Conservation (phyloP, 495 filamentous ascomycete species). For the Penicillium silybi region DNA sequence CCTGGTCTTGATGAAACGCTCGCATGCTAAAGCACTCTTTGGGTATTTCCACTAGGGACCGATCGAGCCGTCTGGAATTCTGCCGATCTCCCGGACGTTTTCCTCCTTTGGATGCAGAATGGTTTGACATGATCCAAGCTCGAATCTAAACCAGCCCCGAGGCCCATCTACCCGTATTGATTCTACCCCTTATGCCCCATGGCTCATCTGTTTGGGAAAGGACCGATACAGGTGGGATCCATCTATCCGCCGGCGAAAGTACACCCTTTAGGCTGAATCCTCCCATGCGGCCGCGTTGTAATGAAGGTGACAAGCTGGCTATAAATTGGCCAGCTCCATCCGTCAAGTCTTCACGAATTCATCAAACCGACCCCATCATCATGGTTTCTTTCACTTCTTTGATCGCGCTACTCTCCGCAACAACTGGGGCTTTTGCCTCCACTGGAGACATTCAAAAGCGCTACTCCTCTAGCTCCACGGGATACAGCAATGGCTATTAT, state of each 20-base stretch:
- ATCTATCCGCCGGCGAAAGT: not conserved
- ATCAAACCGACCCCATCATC: not conserved
- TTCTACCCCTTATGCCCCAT: not conserved
- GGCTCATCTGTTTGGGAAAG: not conserved
- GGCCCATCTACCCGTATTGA: not conserved
- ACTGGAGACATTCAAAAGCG: not conserved
- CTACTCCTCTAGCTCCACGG: not conserved
- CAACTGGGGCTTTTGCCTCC: not conserved
- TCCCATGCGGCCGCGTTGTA: not conserved
- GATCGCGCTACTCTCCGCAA: not conserved
- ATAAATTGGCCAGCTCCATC: not conserved
- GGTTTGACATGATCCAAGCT: not conserved
- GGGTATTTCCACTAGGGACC: no score
- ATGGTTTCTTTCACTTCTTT: not conserved
- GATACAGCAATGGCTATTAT: not conserved
- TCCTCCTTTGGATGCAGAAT: not conserved
- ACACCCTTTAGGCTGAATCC: not conserved
- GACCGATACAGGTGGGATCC: not conserved
- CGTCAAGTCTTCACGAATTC: not conserved
- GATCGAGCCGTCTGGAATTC: not conserved
- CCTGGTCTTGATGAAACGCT: no score
- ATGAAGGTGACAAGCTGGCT: not conserved
- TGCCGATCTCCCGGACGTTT: not conserved
- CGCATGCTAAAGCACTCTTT: no score
- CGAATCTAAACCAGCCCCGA: not conserved